Evolutionary conservation across 768 basidiomycete genomes (phyloP).

Genomic region (Boletus coccyginus): DNA sequence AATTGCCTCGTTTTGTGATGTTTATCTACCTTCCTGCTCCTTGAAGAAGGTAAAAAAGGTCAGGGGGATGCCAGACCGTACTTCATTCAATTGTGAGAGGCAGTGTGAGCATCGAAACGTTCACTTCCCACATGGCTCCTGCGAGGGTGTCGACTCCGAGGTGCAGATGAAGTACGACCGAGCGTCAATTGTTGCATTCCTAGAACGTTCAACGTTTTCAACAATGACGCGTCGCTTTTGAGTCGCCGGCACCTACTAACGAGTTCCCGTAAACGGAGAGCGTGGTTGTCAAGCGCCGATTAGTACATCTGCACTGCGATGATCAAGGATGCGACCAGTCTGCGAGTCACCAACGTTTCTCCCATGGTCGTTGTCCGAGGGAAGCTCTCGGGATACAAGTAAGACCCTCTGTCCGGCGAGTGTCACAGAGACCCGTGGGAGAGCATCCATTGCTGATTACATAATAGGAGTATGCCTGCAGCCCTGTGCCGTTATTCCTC

Average conservation of each 20-base stretch:
- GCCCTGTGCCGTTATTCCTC: background rate
- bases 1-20: background rate
- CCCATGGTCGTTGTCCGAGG: no score
- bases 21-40: background rate
- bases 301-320: no score
- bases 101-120: background rate
- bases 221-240: no score
- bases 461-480: constrained; percentile 43
- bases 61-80: background rate
- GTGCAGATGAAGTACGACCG: no score
- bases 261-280: no score
- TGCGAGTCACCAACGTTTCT: no score
- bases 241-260: no score
- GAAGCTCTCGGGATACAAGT: no score
- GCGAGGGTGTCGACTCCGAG: background rate
- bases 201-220: no score
- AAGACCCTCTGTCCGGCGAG: background rate
- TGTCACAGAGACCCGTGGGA: constrained; percentile 40
- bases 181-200: background rate
- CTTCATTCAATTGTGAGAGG: background rate
- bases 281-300: no score
- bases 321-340: no score
- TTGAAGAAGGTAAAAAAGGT: background rate
- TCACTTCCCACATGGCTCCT: background rate
- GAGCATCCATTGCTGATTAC: no score